Base-by-base conservation (phyloP, 2,329 filamentous ascomycete species). In the Ophiocordyceps unilateralis region DNA sequence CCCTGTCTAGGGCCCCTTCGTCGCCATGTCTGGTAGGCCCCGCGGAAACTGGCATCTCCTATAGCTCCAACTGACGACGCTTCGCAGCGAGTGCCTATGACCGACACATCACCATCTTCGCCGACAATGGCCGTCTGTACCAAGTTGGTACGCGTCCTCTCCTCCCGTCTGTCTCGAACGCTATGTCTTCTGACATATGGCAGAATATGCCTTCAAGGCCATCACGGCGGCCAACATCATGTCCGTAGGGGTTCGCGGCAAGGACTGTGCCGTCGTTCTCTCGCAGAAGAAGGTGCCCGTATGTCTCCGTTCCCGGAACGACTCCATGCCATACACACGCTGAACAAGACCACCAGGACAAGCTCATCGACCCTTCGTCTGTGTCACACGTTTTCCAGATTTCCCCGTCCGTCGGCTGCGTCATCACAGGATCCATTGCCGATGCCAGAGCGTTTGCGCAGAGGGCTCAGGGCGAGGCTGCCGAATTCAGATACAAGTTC, bases 181-280 rank as follows among this genome's bases (percentile, higher is more conserved):
- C 2, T 22, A 5, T 2, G 9, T 22, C 19, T 14, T 22, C 37
- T 39, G 37, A 39, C 19, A 21, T 6, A 15, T 2, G 42, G 54
- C 61, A 96, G 91, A 98, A 75, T 98, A 98, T 89, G 91, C 91
- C 55, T 98, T 98, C 80, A 98, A 98, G 72, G 91, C 91, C 46
- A 98, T 98, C 67, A 98, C 91, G 54, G 89, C 91, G 48, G 91
- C 91, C 54, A 96, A 96, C 67, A 96, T 98, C 70, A 98, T 93
- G 73, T 91, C 91, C 48, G 77, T 98, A 63, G 91, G 91, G 55
- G 78, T 98, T 53, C 77, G 87, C 60, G 91, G 91, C 65, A 98
- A 98, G 74, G 78, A 91, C 68, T 96, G 89, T 58, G 91, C 91
- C 28, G 91, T 98, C 39, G 85, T 98, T 43, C 70, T 98, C 61